Conservation (phyloP, 73 alveolate species). For the Urostyla sp. region DNA sequence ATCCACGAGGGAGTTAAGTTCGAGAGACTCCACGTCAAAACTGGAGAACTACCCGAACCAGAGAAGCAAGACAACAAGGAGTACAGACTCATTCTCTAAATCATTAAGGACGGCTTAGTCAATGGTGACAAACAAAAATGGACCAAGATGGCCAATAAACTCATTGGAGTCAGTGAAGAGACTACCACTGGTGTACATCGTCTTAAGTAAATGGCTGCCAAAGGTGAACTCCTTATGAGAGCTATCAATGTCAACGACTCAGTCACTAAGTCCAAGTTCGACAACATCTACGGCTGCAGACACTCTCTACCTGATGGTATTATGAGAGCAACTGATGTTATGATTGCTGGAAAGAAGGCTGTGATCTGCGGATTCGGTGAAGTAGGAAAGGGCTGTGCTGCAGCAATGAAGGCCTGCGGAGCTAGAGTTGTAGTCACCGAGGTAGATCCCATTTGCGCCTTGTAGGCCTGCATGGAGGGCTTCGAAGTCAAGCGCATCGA, state of each 20-base stretch:
- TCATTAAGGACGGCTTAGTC: conserved; percentile 84
- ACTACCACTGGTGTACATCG: conserved; percentile 98
- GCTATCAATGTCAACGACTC: conserved; percentile 97
- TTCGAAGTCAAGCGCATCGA: conserved; percentile 87
- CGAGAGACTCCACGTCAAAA: conserved; percentile 81
- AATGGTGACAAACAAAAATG: conserved; percentile 87
- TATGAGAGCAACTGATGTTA: conserved; percentile 99
- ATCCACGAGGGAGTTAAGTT: conserved; percentile 93
- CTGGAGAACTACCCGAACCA: conserved; percentile 85
- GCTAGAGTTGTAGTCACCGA: conserved; percentile 95
- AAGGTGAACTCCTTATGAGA: conserved; percentile 89
- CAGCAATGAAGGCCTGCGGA: conserved; percentile 94
- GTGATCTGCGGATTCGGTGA: conserved; percentile 97
- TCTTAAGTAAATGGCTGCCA: conserved; percentile 82
- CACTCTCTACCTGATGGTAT: conserved; percentile 98
- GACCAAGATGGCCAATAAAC: conserved; percentile 84
- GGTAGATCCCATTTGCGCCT: conserved; percentile 98
- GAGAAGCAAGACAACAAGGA: conserved; percentile 75
- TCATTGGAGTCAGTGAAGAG: conserved; percentile 96
- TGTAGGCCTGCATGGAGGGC: conserved; percentile 98
- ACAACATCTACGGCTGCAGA: conserved; percentile 96
- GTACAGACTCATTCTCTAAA: conserved; percentile 73
- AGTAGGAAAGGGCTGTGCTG: conserved; percentile 99
- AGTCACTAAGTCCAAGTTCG: conserved; percentile 96
- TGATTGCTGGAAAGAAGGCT: conserved; percentile 97